Evolutionary conservation across 768 basidiomycete species (phyloP).

Genomic region (Leucosporidium scottii): DNA sequence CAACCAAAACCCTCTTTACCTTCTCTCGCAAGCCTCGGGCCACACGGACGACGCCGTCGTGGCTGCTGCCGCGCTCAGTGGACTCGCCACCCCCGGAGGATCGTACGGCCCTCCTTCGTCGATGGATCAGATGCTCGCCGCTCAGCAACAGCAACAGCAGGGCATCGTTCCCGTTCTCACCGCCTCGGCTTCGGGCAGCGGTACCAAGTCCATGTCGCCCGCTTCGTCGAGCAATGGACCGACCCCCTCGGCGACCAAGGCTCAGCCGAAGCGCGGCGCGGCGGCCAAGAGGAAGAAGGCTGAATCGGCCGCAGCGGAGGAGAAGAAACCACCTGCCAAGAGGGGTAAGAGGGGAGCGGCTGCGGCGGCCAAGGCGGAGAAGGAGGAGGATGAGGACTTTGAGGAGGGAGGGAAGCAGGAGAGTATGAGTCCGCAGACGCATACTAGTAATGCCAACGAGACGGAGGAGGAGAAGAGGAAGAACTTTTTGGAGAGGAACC

Average conservation of each 20-base stretch:
- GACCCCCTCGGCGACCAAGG: not conserved
- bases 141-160: not conserved
- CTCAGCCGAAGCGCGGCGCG: not conserved
- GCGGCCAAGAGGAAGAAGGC: slow-evolving; percentile 10
- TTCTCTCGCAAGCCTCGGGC: slow-evolving; percentile 33
- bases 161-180: slow-evolving; percentile 15
- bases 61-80: slow-evolving; percentile 35
- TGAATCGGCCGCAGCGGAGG: not conserved
- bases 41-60: slow-evolving; percentile 35
- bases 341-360: not conserved
- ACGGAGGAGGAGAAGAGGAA: slow-evolving; percentile 96
- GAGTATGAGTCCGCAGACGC: slow-evolving; percentile 5
- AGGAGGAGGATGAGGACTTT: slow-evolving; percentile 8
- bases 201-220: not conserved
- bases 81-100: slow-evolving; percentile 29
- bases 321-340: slow-evolving; percentile 11
- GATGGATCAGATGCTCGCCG: slow-evolving; percentile 1
- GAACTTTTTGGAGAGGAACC: slow-evolving; percentile 93
- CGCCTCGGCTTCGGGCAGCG: not conserved
- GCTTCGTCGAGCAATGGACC: not conserved
- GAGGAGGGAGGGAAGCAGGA: slow-evolving; percentile 11
- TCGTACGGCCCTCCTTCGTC: slow-evolving; percentile 18
- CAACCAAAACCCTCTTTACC: slow-evolving; percentile 34
- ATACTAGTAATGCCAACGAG: slow-evolving; percentile 56
- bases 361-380: not conserved